Base-by-base conservation (phyloP, 495 filamentous ascomycete genomes). In the Margaritispora aquatica region DNA sequence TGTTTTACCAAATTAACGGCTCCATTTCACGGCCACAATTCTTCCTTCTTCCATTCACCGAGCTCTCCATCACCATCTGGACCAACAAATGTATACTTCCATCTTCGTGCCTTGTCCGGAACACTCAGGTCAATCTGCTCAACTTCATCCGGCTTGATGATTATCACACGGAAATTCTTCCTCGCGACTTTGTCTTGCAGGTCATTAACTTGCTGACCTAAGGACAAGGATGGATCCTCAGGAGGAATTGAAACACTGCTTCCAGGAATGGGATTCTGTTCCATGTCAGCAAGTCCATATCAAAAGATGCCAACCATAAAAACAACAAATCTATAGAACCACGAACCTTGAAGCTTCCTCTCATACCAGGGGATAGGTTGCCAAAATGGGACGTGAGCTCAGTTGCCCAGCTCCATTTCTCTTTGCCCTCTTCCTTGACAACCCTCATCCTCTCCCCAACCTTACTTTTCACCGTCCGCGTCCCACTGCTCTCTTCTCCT, bases 331-430 rank as follows among this genome's bases (percentile, higher is more conserved):
- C 7, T 44, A 3, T 17, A 44, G 7, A 44, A n/a, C 38, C 17
- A 44, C 38, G 19, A 44, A 44, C 38, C 38, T 77, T 80, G 69
- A 96, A 96, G n/a, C 83, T 77, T 60, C 88, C 89, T 66, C 88
- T 73, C 82, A 92, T 87, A 5, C 77, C 70, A 15, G 93, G 93
- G 24, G 79, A 84, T 67, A 91, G 73, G 69, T 96, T 96, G 15
- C 88, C 91, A 79, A 96, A 97, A 74, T 93, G 89, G 62, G 81
- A 85, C 59, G 86, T 88, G 44, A 97, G 71, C 71, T 96, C 90
- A 61, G 76, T 86, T 34, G 74, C 75, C 84, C 88, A 96, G 15
- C 75, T 81, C 86, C 86, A 90, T 5, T 66, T 66, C 0, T 60
- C 64, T 17, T 66, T 64, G 3, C 51, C 66, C 1, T 59, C 61